Evolutionary conservation across 805 yeast species (phyloP), one percentile per base, ranked within the genome.

Genomic region (Diddensiella santjacobensis): DNA sequence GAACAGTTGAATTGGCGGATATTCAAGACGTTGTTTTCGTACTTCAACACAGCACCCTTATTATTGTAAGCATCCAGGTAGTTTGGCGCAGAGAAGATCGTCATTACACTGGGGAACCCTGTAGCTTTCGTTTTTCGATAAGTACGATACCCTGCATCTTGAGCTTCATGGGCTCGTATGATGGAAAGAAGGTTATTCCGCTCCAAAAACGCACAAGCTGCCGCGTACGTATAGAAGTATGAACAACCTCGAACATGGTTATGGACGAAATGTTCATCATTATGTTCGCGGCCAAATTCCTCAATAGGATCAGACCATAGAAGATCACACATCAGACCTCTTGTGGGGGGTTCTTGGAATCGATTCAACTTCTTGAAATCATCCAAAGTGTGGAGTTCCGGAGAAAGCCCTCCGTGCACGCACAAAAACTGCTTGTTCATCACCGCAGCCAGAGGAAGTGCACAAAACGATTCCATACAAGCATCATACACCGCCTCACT

Each of bases 301-400:
- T 88, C 95, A n/a, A 84, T 71, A 0, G 99, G 99, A 66, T 91
- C 98, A 0, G 96, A 84, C 99, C 98, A 91, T 59, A 91, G 75
- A 54, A 91, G 69, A 68, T 91, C 99, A 68, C 97, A 91, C 88
- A 88, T 86, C 45, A 91, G 66, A 0, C 99, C 99, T 52, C 81
- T 78, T 1, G 96, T 85, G 4, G 99, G 98, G 22, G 96, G 96
- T 63, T 89, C 96, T 48, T 84, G 74, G 70, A 90, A 91, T 55
- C 99, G 75, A 67, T 90, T 80, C 35, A 91, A 70, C 31, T 68
- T 71, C 24, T 75, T 73, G 29, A 91, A 68, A 62, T 89, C 96
- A 40, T 80, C 80, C 35, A 87, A 71, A 1, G 83, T 70, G 47
- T 73, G 76, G 54, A 91, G 70, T 46, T 88, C 93, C 3, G 96